phyloP scores from a whole-genome alignment of 1,139 yeast genomes.

The Saccharomyces hybrid region DNA sequence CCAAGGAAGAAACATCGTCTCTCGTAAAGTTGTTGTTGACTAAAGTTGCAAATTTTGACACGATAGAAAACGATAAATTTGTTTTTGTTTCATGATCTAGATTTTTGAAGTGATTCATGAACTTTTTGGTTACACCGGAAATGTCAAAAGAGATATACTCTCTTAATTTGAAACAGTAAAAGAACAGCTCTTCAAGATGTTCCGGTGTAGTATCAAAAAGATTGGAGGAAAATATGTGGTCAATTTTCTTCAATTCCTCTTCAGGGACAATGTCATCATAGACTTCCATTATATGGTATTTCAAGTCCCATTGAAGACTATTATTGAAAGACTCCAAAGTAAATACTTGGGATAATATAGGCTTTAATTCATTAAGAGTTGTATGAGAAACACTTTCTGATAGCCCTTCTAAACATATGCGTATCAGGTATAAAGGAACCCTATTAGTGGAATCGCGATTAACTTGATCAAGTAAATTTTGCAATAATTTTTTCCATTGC shows the following conservation, averaged over 20 bases:
- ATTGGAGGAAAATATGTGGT: not conserved
- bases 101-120: constrained; percentile 29
- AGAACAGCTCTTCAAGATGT: constrained; percentile 29
- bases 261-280: constrained; percentile 37
- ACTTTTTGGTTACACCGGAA: constrained; percentile 17
- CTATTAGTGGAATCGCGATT: constrained; percentile 4
- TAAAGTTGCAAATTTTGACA: constrained; percentile 52
- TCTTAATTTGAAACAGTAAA: constrained; percentile 40
- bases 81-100: constrained; percentile 3
- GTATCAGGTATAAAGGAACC: constrained; percentile 8
- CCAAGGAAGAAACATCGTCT: constrained; percentile 11
- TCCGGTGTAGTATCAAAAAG: not conserved
- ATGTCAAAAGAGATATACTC: constrained; percentile 37
- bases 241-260: constrained; percentile 12
- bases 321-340: constrained; percentile 13
- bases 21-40: constrained; percentile 35
- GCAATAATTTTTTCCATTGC: constrained; percentile 33
- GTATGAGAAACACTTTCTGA: constrained; percentile 14
- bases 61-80: constrained; percentile 25
- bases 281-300: constrained; percentile 41
- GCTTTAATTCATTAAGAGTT: constrained; percentile 22
- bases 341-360: constrained; percentile 21
- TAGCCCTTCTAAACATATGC: constrained; percentile 17
- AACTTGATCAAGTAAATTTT: constrained; percentile 11
- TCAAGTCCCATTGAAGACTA: constrained; percentile 38